A percentile compares a stretch with the other conserved stretches of the same genome.
These are phyloP conservation scores for Orbilia javanica DNA, from an alignment of 2,329 filamentous ascomycete genomes.

Conservation along the genomic window DNA sequence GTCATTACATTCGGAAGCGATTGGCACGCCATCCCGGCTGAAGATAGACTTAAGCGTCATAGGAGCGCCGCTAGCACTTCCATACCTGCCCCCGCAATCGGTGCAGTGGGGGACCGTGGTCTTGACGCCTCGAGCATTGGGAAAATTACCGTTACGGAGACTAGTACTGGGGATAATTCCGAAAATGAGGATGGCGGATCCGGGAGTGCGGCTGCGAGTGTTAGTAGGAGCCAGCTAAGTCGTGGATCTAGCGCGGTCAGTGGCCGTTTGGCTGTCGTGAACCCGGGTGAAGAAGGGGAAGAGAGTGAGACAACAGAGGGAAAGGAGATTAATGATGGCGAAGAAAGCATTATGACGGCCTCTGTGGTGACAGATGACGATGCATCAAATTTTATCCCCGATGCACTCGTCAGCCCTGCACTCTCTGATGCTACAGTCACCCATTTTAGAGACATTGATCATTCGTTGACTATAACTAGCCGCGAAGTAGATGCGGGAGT, in stretches of 20 bases:
- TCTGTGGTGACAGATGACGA: slow-evolving; percentile 51
- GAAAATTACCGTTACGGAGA: slow-evolving; percentile 48
- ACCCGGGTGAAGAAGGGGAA: slow-evolving; percentile 36
- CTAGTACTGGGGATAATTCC: slow-evolving; percentile 39
- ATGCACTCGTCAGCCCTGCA: slow-evolving; percentile 39
- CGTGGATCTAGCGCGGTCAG: slow-evolving; percentile 44
- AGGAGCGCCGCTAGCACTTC: slow-evolving; percentile 63
- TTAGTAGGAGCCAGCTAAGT: slow-evolving; percentile 34
- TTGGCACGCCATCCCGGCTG: slow-evolving; percentile 80
- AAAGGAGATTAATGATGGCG: slow-evolving; percentile 35
- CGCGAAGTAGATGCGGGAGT: slow-evolving; percentile 47
- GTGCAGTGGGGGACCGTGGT: slow-evolving; percentile 43
- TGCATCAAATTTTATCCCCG: slow-evolving; percentile 39
- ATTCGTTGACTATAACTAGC: slow-evolving; percentile 1
- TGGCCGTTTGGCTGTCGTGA: slow-evolving; percentile 46
- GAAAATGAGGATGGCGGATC: slow-evolving; percentile 32
- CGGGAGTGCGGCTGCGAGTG: slow-evolving; percentile 33
- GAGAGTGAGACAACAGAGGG: background rate
- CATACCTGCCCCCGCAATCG: slow-evolving; percentile 21
- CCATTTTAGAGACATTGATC: slow-evolving; percentile 21
- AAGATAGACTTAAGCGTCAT: slow-evolving; percentile 77
- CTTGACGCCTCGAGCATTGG: slow-evolving; percentile 59
- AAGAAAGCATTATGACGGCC: slow-evolving; percentile 51
- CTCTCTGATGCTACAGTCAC: slow-evolving; percentile 47
- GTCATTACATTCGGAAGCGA: slow-evolving; percentile 97